Evolutionary conservation across 257 asterid species (phyloP).

Genomic region (Jacaranda copaia): DNA sequence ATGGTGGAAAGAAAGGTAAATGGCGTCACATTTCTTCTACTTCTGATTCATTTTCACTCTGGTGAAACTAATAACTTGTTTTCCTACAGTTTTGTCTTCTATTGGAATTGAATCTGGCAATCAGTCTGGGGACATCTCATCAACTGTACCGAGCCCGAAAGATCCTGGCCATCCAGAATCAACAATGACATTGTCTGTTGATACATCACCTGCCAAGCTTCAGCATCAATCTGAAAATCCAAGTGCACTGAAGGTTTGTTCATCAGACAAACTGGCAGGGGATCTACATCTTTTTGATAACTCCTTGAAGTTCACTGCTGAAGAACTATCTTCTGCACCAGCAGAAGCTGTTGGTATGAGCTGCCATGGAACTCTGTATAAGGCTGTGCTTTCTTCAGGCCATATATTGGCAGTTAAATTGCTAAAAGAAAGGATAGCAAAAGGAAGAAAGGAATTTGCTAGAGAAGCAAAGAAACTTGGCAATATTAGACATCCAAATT

Average conservation of each 20-base stretch:
- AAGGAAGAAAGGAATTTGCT: slow-evolving; percentile 74
- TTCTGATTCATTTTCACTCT: background rate
- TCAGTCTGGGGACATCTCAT: slow-evolving; percentile 39
- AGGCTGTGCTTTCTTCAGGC: slow-evolving; percentile 70
- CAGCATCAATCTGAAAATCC: slow-evolving; percentile 42
- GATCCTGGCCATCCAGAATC: slow-evolving; percentile 45
- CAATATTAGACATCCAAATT: slow-evolving; percentile 67
- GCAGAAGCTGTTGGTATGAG: slow-evolving; percentile 85
- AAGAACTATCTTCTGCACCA: slow-evolving; percentile 84
- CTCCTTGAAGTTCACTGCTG: slow-evolving; percentile 71
- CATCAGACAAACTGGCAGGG: slow-evolving; percentile 89
- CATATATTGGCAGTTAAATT: slow-evolving; percentile 75
- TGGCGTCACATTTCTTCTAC: background rate
- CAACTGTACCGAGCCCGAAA: slow-evolving; percentile 36
- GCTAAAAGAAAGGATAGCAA: slow-evolving; percentile 83
- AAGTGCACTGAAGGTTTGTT: slow-evolving; percentile 61
- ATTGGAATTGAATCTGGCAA: slow-evolving; percentile 41
- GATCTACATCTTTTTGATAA: slow-evolving; percentile 71
- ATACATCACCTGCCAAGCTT: slow-evolving; percentile 2
- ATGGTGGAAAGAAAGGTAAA: slow-evolving; percentile 61
- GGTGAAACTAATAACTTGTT: slow-evolving; percentile 19
- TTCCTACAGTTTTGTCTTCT: slow-evolving; percentile 49
- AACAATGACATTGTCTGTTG: slow-evolving; percentile 45
- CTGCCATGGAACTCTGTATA: slow-evolving; percentile 86
- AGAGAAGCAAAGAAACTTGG: slow-evolving; percentile 88